Conservation (phyloP, 2,329 filamentous ascomycete species). For the Microsporum canis region DNA sequence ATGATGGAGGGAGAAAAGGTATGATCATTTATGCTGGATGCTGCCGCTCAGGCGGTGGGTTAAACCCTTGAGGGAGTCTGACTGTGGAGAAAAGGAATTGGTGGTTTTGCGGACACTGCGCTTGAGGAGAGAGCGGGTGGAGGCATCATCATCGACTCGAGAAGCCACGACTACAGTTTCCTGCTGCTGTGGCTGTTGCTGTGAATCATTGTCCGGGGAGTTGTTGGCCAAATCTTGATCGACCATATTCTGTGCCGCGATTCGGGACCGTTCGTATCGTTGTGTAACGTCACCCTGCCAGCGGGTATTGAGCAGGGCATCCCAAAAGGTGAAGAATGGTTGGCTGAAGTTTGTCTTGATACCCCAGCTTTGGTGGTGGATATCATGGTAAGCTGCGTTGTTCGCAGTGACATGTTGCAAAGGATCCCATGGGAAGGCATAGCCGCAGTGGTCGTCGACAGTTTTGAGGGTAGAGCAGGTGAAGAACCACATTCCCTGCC, state of each 20-base stretch:
- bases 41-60: constrained; percentile 31
- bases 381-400: constrained; percentile 93
- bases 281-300: constrained; percentile 57
- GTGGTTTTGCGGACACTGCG: constrained; percentile 29
- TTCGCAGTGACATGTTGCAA: constrained; percentile 86
- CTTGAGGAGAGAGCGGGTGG: constrained; percentile 8
- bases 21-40: constrained; percentile 27
- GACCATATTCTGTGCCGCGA: constrained; percentile 46
- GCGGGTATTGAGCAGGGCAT: constrained; percentile 66
- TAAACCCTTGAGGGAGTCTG: constrained; percentile 26
- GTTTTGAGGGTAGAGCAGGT: constrained; percentile 85
- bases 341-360: constrained; percentile 59
- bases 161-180: constrained; percentile 16
- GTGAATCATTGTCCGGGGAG: constrained; percentile 18
- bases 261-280: constrained; percentile 47
- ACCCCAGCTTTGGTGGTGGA: constrained; percentile 97
- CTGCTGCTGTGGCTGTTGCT: constrained; percentile 5
- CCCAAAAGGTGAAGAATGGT: constrained; percentile 82
- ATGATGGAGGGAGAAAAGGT: neutral
- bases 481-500: constrained; percentile 85
- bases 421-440: constrained; percentile 89
- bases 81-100: constrained; percentile 19
- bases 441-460: constrained; percentile 94
- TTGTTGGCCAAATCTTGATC: constrained; percentile 34
- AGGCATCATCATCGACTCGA: constrained; percentile 16